Conservation (phyloP, 768 basidiomycete genomes). For the Cystobasidium onofrii region DNA sequence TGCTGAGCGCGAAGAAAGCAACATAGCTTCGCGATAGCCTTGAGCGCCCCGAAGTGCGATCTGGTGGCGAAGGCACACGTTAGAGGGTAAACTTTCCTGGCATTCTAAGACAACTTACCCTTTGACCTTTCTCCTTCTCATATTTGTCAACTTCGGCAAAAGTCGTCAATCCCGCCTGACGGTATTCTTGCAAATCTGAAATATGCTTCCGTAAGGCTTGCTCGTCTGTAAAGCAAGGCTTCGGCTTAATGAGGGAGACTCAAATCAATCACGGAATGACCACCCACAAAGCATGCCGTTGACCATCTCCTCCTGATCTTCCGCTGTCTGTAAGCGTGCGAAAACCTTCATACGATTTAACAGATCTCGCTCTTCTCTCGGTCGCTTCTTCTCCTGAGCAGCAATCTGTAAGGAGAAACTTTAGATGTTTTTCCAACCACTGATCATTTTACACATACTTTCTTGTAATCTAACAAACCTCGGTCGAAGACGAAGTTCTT, state of each 20-base stretch:
- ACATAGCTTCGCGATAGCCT: constrained; percentile 21
- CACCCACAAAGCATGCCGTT: constrained; percentile 79
- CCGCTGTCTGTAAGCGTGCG: constrained; percentile 76
- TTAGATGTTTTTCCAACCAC: neutral
- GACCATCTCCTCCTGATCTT: constrained; percentile 80
- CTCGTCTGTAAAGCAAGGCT: constrained; percentile 60
- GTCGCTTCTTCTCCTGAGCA: constrained; percentile 80
- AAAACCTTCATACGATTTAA: constrained; percentile 81
- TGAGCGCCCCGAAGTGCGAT: constrained; percentile 14
- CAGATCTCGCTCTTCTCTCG: constrained; percentile 84
- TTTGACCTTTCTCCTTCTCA: constrained; percentile 62
- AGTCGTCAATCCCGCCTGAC: constrained; percentile 73
- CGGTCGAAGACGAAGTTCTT: constrained; percentile 88
- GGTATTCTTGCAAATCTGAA: constrained; percentile 80
- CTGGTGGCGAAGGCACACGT: too few species aligned
- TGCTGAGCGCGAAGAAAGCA: constrained; percentile 9
- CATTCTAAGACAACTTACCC: constrained; percentile 57
- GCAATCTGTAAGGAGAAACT: constrained; percentile 58
- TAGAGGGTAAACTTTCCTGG: too few species aligned
- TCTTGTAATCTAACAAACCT: constrained; percentile 85
- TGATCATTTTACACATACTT: constrained; percentile 53
- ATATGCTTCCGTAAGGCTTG: constrained; percentile 76
- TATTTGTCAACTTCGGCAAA: constrained; percentile 86
- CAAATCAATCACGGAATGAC: too few species aligned
- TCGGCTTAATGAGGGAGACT: too few species aligned